A percentile compares a stretch with the other conserved stretches of the same genome.
phyloP scores from a whole-genome alignment of 345 rosid genomes.

The Arabidopsis suecica region DNA sequence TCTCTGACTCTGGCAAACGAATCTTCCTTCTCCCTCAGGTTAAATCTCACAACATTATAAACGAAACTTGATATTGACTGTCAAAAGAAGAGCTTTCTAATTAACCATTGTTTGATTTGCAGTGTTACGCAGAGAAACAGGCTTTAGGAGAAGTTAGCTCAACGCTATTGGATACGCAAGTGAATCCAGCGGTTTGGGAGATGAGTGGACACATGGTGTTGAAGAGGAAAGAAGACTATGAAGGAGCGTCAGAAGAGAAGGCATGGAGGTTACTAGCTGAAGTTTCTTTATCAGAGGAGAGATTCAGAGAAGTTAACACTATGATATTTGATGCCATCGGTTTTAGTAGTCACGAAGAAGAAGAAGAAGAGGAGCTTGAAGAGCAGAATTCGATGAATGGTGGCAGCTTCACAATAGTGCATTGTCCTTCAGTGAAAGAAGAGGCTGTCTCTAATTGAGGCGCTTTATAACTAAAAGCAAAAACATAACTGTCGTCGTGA shows the following conservation, averaged over 20 bases:
- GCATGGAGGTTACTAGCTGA: constrained; percentile 92
- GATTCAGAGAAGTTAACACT: constrained; percentile 74
- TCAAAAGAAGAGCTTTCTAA: background rate
- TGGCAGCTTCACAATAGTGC: constrained; percentile 45
- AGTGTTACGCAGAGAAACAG: constrained; percentile 98
- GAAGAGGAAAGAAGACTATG: constrained; percentile 86
- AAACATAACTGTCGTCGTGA: background rate
- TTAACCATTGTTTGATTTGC: constrained; percentile 14
- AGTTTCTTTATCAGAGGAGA: constrained; percentile 87
- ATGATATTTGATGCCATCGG: constrained; percentile 69
- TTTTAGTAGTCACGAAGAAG: constrained; percentile 18
- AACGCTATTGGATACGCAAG: constrained; percentile 87
- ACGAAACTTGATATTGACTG: background rate
- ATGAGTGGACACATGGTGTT: constrained; percentile 98
- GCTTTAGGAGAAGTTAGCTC: constrained; percentile 90
- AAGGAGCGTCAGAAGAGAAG: constrained; percentile 86
- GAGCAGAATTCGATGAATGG: constrained; percentile 34
- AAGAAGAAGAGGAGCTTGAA: constrained; percentile 30
- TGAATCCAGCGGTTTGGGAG: constrained; percentile 99
- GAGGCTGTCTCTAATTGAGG: constrained; percentile 17
- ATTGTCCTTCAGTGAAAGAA: constrained; percentile 39
- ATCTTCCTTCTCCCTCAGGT: constrained; percentile 93
- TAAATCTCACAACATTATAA: constrained; percentile 6
- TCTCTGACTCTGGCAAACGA: constrained; percentile 78
- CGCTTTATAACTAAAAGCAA: background rate